These are phyloP conservation scores for Phytophthora sojae DNA, from an alignment of 352 stramenopile genomes.

Conservation along the genomic window DNA sequence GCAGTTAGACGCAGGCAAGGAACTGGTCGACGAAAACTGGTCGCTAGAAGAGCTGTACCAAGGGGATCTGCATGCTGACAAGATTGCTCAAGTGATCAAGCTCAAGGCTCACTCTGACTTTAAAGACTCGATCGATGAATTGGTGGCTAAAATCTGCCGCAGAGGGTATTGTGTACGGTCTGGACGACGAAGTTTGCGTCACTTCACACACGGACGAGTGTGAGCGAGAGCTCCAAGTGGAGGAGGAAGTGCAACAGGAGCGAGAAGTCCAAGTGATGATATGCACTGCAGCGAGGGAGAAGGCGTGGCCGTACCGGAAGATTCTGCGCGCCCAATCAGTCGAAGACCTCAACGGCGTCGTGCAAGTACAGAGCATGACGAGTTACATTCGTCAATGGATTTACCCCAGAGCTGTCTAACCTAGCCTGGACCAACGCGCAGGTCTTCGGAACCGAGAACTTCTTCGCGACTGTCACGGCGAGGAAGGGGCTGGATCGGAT, in stretches of 20 bases:
- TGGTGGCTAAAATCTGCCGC: constrained; percentile 30
- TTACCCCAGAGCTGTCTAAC: constrained; percentile 12
- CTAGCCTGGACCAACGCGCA: constrained; percentile 37
- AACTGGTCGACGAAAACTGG: constrained; percentile 63
- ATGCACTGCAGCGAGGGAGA: constrained; percentile 30
- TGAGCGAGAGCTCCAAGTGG: constrained; percentile 64
- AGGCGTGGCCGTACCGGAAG: constrained; percentile 12
- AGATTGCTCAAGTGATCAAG: constrained; percentile 50
- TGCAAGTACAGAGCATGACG: constrained; percentile 8
- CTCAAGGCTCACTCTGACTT: constrained; percentile 15
- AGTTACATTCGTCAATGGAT: constrained; percentile 21
- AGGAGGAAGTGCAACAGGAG: constrained; percentile 56
- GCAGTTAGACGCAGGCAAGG: constrained; percentile 19
- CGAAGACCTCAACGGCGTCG: constrained; percentile 6
- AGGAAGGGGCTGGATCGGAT: background rate
- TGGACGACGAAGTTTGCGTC: constrained; percentile 52
- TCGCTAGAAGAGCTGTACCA: constrained; percentile 51
- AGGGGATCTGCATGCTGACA: constrained; percentile 24
- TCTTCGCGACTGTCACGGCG: constrained; percentile 41
- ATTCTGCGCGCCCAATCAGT: constrained; percentile 29
- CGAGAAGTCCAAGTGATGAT: constrained; percentile 20
- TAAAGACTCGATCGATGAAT: background rate
- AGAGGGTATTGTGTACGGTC: constrained; percentile 27
- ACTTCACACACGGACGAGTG: constrained; percentile 57
- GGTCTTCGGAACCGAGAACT: constrained; percentile 56